Conservation (phyloP, 2,329 filamentous ascomycete genomes). For the Aspergillus chevalieri region DNA sequence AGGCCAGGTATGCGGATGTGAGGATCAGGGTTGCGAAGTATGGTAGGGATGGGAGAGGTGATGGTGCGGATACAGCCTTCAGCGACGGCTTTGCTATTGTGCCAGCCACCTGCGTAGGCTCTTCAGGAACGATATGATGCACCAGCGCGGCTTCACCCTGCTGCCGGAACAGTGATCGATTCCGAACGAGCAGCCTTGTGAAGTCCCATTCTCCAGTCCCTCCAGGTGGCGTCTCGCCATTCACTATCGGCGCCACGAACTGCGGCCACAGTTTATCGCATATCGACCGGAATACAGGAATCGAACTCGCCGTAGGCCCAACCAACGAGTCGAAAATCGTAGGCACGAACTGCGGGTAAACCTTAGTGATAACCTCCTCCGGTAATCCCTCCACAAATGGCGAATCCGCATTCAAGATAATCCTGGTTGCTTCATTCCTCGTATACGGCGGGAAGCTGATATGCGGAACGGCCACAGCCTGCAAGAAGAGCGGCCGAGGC, state of each 20-base stretch:
- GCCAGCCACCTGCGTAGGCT: conserved; percentile 10
- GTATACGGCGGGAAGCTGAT: conserved; percentile 80
- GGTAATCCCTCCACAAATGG: conserved; percentile 30
- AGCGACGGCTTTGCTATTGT: conserved; percentile 13
- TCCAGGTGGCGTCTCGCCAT: conserved; percentile 51
- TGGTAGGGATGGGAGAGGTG: conserved; percentile 34
- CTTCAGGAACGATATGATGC: conserved; percentile 34
- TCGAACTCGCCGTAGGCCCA: conserved; percentile 71
- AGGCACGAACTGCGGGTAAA: conserved; percentile 64
- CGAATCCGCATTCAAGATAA: conserved; percentile 57
- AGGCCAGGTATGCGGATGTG: conserved; percentile 43
- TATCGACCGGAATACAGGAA: conserved; percentile 64
- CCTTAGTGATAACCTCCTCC: conserved; percentile 21
- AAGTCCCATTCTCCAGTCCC: conserved; percentile 65
- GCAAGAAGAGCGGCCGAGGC: conserved; percentile 63
- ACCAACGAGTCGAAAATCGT: conserved; percentile 83
- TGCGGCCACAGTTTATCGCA: conserved; percentile 74
- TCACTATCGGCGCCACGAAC: conserved; percentile 71
- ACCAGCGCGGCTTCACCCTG: conserved; percentile 41
- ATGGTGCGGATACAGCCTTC: conserved; percentile 20
- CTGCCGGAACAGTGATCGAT: conserved; percentile 40
- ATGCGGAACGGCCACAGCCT: conserved; percentile 64
- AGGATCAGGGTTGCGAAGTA: conserved; percentile 44
- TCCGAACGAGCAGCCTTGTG: conserved; percentile 64
- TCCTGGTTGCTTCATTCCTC: conserved; percentile 70